Conservation (phyloP, 352 stramenopile species). For the Phytophthora lateralis region DNA sequence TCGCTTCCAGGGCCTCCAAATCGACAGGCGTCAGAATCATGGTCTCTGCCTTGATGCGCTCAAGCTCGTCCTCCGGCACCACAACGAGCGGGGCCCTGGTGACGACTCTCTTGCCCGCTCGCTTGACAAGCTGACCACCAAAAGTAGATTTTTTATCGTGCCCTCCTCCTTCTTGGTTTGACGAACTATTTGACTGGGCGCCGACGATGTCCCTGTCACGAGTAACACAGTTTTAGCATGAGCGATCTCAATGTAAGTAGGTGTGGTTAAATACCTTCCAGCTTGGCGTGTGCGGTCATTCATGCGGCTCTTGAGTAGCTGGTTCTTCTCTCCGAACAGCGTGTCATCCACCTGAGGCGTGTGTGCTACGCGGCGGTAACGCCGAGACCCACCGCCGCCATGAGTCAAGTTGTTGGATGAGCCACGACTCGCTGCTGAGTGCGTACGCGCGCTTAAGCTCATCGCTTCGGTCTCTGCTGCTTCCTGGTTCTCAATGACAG, state of each 20-base stretch:
- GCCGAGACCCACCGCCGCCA: slow-evolving; percentile 34
- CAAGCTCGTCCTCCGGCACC: slow-evolving; percentile 49
- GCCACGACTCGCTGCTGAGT: slow-evolving; percentile 37
- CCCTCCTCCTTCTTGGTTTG: slow-evolving; percentile 33
- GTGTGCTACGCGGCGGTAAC: slow-evolving; percentile 68
- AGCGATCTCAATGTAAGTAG: background rate
- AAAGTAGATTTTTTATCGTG: slow-evolving; percentile 17
- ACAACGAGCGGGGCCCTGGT: slow-evolving; percentile 25
- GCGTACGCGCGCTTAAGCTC: slow-evolving; percentile 35
- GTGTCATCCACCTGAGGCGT: slow-evolving; percentile 73
- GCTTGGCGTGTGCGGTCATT: slow-evolving; percentile 67
- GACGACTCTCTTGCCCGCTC: slow-evolving; percentile 16
- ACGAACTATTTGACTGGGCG: slow-evolving; percentile 6
- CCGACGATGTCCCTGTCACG: slow-evolving; percentile 48
- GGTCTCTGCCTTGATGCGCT: slow-evolving; percentile 72
- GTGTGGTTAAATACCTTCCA: slow-evolving; percentile 38
- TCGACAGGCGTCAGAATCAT: slow-evolving; percentile 61
- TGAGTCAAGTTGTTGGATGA: slow-evolving; percentile 28
- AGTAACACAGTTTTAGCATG: background rate
- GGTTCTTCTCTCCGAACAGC: slow-evolving; percentile 68
- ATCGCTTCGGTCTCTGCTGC: slow-evolving; percentile 6
- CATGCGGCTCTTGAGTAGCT: slow-evolving; percentile 47
- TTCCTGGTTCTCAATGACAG: slow-evolving; percentile 4
- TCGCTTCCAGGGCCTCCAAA: slow-evolving; percentile 60
- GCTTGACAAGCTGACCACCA: slow-evolving; percentile 11